phyloP scores from a whole-genome alignment of 805 yeast genomes.

The Kluyveromyces aestuarii region DNA sequence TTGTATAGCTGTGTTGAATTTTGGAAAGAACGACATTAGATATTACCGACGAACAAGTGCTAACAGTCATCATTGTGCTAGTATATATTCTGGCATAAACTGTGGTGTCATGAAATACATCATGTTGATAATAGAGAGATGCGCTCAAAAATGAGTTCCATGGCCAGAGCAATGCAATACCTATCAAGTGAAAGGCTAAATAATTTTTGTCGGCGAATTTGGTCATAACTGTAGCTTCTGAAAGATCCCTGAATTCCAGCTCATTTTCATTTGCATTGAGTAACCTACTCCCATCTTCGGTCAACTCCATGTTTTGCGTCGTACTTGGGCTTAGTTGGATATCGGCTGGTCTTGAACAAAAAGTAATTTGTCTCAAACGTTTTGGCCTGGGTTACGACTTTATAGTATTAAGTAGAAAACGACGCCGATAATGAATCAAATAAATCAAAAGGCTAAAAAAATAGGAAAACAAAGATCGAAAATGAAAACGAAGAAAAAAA shows the following conservation, averaged over 20 bases:
- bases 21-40: conserved; percentile 56
- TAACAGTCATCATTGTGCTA: conserved; percentile 81
- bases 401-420: not conserved
- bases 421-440: not conserved
- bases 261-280: not conserved
- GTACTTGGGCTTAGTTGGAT: no score
- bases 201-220: conserved; percentile 30
- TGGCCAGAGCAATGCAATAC: conserved; percentile 86
- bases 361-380: no score
- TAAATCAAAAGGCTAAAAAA: not conserved
- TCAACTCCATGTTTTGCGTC: not conserved
- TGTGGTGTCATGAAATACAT: conserved; percentile 40
- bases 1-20: conserved; percentile 46
- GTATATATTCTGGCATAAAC: conserved; percentile 51
- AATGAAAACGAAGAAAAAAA: not conserved
- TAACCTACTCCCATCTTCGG: not conserved
- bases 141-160: conserved; percentile 92
- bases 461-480: not conserved
- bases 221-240: not conserved
- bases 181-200: conserved; percentile 54
- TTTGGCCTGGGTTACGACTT: not conserved
- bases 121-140: conserved; percentile 65
- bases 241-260: not conserved
- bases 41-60: conserved; percentile 58
- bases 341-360: no score